Base-by-base conservation (phyloP, 768 basidiomycete genomes). In the Tubosaeta sp. region DNA sequence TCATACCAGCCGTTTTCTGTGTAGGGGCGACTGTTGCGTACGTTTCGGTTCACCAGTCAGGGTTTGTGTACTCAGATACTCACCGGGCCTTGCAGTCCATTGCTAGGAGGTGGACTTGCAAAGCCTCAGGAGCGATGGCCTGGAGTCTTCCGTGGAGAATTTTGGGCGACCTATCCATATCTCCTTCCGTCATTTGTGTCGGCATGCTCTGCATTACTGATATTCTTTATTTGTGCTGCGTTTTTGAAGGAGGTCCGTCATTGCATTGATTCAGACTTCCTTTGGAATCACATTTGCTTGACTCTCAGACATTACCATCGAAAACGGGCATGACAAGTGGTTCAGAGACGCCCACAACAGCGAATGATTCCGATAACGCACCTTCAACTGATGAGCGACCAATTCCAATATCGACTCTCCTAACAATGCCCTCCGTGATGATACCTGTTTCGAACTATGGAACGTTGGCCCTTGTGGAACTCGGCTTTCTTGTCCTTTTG, bases 91-190 rank as follows among this genome's bases (percentile, higher is more conserved):
- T 35, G 62, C 54, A 81, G 82, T 14, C 80, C 84, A 8, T 64
- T 84, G 19, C 78, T 82, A 32, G 84, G 84, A 3, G 84, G 84
- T 6, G 71, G 70, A 13, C 72, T 85, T 35, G 72, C 75, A 43
- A 74, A 72, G 53, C 84, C 84, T 16, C 76, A 77, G 27, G 79
- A 83, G 31, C 76, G 65, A 27, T 84, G 79, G 62, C 82, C 82
- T 1, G 13, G 52, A 4, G 48, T 76, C 2, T 84, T 85, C 56
- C 55, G 65, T 34, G 71, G 69, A 37, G 59, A 53, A 48, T 74
- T 74, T 53, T 73, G 72, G 72, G 54, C 58, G 12, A 54, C 51
- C 6, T 63, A 72, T 31, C 73, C 73, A 0, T 73, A 74, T 51
- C 71, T 73, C 50, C 62, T 73, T 13, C 73, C 73, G 16, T 70